Percentiles rank a stretch among this genome's conserved stretches.
phyloP scores from a whole-genome alignment of 2,329 filamentous ascomycete genomes.

The Gremmenia infestans region DNA sequence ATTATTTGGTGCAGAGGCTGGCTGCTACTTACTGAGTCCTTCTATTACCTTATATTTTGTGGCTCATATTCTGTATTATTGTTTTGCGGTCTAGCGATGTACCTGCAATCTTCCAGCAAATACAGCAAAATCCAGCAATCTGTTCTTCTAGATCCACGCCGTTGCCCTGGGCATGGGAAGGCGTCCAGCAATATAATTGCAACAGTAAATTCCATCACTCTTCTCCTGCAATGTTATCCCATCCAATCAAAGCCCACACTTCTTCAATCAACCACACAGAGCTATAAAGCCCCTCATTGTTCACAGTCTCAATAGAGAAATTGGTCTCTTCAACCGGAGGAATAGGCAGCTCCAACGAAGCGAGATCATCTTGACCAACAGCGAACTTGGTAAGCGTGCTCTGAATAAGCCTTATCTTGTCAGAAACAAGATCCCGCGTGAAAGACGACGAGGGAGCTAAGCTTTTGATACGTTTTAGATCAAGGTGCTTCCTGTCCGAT shows the following conservation, averaged over 20 bases:
- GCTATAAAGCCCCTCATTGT: slow-evolving; percentile 1
- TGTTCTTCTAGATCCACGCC: not conserved
- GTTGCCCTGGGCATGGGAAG: not conserved
- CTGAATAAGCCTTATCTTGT: slow-evolving; percentile 20
- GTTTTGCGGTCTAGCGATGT: not conserved
- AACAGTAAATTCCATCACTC: not conserved
- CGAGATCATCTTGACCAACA: slow-evolving; percentile 16
- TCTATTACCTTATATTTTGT: not conserved
- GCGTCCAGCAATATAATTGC: not conserved
- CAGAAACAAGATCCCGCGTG: slow-evolving; percentile 11
- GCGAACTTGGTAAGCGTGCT: slow-evolving; percentile 21
- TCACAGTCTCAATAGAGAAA: not conserved
- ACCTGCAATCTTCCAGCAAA: not conserved
- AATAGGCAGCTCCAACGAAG: slow-evolving; percentile 16
- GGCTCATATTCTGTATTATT: not conserved
- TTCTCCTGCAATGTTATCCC: slow-evolving; percentile 11
- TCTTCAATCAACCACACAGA: slow-evolving; percentile 14
- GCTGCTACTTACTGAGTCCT: slow-evolving; percentile 60
- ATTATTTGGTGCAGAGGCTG: slow-evolving; percentile 76
- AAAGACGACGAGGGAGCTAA: not conserved
- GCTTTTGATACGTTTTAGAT: not conserved
- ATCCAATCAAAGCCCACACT: slow-evolving; percentile 14
- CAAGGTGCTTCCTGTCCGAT: not conserved
- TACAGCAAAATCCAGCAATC: not conserved
- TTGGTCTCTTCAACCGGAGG: slow-evolving; percentile 7